Evolutionary conservation across 495 filamentous ascomycete species (phyloP), one percentile per base, ranked within the genome.

Genomic region (Parachaetomium inaequale): DNA sequence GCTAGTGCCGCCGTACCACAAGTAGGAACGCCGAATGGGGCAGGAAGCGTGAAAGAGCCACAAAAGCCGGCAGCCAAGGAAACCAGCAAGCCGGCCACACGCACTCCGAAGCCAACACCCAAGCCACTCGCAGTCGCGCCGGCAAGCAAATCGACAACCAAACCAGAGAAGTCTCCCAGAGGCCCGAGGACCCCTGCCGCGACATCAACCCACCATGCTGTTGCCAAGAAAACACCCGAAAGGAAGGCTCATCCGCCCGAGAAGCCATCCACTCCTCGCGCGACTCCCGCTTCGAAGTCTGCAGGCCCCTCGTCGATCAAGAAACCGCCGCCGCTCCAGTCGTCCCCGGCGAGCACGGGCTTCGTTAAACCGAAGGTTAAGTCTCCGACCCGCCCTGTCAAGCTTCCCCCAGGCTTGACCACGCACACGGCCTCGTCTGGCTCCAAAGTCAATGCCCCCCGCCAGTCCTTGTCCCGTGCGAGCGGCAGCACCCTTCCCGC

Each of bases 371-470:
- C 86, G 23, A 82, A 80, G 66, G 71, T 83, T 17, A 87, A 82
- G 63, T 90, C 88, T 19, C 87, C 88, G 1, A 87, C 86, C 7
- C 81, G 80, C 52, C 82, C 88, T 17, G 75, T 83, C 65, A 84
- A 83, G 58, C 76, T 87, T 32, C 83, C 88, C 31, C 68, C 80
- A 49, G 82, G 88, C 28, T 72, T 87, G 51, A 85, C 84, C 2
- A 81, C 88, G 23, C 82, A 84, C 42, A 90, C 86, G 7, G 79
- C 83, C 17, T 75, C 89, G 6, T 87, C 84, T 42, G 79, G 78
- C 5, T 81, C 82, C 12, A 91, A 85, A 72, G 56, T 73, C 54
- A 74, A 73, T 36, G 67, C 64, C 15, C 47, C 72, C 3, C 73
- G 76, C 29, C 73, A 74, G 47, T 74, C 77, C 10, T 55, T 73